Percentiles rank a stretch among this genome's conserved stretches.
phyloP scores from a whole-genome alignment of 2,329 filamentous ascomycete species.

The Xylariaceae sp. region DNA sequence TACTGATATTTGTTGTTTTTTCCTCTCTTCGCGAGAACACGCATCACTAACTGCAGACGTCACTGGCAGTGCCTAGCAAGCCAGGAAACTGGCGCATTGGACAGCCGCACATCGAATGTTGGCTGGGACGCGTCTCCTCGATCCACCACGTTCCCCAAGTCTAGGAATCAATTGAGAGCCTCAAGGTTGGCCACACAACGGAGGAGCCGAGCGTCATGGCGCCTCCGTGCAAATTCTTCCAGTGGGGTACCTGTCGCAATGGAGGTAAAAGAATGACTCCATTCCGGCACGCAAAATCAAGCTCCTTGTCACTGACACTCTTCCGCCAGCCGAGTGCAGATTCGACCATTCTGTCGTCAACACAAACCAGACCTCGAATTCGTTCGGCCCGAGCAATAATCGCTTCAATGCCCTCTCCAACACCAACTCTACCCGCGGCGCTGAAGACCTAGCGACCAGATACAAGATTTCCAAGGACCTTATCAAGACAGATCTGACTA shows the following conservation, averaged over 20 bases:
- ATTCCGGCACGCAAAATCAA: neutral
- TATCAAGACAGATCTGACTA: conserved; percentile 65
- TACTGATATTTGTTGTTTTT: no score
- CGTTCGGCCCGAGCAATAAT: conserved; percentile 23
- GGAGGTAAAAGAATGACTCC: conserved; percentile 48
- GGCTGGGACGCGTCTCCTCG: no score
- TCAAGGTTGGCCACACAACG: no score
- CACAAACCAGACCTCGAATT: conserved; percentile 30
- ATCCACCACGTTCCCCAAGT: no score
- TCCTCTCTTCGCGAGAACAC: no score
- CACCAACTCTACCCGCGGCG: conserved; percentile 15
- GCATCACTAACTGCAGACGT: no score
- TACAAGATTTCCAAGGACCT: conserved; percentile 56
- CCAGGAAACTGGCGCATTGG: no score
- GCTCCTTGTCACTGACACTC: conserved; percentile 11
- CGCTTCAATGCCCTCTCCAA: conserved; percentile 20
- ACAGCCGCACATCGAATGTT: no score
- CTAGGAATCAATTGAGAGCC: no score
- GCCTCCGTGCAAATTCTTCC: conserved; percentile 61
- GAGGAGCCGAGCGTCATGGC: no score
- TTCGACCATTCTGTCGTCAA: conserved; percentile 51
- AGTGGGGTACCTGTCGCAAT: conserved; percentile 62
- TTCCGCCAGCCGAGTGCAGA: conserved; percentile 46
- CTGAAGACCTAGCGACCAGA: conserved; percentile 24
- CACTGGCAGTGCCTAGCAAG: no score